These are phyloP conservation scores for Yarrowia deformans DNA, from an alignment of 805 yeast species.

Conservation along the genomic window DNA sequence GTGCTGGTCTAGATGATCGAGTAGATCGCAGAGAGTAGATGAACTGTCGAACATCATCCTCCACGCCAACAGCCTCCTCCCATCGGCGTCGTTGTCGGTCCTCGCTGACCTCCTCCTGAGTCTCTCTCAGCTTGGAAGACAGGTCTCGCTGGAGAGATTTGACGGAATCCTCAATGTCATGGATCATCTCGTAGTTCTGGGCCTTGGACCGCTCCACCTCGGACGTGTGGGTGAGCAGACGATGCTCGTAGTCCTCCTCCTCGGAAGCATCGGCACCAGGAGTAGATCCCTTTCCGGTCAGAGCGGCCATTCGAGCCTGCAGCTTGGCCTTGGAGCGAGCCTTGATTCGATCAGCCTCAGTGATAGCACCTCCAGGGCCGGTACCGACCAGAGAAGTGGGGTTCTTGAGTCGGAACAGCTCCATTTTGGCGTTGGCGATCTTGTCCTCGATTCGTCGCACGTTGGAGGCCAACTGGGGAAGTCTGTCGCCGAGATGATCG, in stretches of 20 bases:
- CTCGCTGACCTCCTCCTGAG: conserved; percentile 47
- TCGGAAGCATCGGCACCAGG: conserved; percentile 53
- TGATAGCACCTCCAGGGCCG: conserved; percentile 85
- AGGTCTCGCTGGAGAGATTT: conserved; percentile 64
- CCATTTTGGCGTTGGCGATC: conserved; percentile 70
- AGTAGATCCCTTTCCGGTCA: conserved; percentile 75
- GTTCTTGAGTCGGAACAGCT: conserved; percentile 63
- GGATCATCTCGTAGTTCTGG: conserved; percentile 64
- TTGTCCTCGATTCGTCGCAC: conserved; percentile 71
- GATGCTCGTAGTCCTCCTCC: conserved; percentile 62
- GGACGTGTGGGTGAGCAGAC: conserved; percentile 54
- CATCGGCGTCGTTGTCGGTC: conserved; percentile 70
- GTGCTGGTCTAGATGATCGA: conserved; percentile 33
- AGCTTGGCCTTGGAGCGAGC: conserved; percentile 80
- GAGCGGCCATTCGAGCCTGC: conserved; percentile 88
- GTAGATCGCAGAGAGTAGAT: conserved; percentile 58
- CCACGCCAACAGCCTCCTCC: conserved; percentile 83
- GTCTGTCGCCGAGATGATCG: conserved; percentile 68
- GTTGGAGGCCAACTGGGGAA: conserved; percentile 72
- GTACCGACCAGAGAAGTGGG: conserved; percentile 74
- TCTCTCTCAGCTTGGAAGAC: conserved; percentile 54
- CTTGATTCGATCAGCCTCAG: conserved; percentile 81
- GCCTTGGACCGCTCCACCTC: conserved; percentile 62
- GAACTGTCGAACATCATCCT: conserved; percentile 68
- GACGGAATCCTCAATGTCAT: conserved; percentile 76